A percentile compares a stretch with the other conserved stretches of the same genome.
phyloP scores from a whole-genome alignment of 768 basidiomycete genomes.

The Rhodotorula kratochvilovae region DNA sequence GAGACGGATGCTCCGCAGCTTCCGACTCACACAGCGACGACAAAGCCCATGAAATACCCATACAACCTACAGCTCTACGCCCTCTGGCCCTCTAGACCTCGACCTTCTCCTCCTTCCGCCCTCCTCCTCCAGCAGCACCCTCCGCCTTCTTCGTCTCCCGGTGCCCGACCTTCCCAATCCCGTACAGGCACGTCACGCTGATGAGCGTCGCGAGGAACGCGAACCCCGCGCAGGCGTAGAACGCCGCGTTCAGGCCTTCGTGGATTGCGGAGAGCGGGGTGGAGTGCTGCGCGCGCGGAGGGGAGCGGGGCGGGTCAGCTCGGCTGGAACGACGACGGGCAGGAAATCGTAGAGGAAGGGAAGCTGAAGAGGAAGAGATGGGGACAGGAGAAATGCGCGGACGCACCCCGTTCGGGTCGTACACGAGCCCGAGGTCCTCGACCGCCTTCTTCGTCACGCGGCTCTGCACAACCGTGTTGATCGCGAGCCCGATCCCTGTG shows the following conservation, averaged over 20 bases:
- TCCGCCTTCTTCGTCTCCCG: not conserved
- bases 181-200: not conserved
- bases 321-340: too few species aligned
- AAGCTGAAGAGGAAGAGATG: too few species aligned
- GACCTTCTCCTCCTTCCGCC: not conserved
- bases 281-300: not conserved
- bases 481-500: constrained; percentile 9
- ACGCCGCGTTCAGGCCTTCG: constrained; percentile 4
- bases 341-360: too few species aligned
- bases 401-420: constrained; percentile 16
- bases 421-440: constrained; percentile 3
- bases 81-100: too few species aligned
- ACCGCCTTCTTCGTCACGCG: not conserved
- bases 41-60: too few species aligned
- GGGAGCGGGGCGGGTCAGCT: not conserved
- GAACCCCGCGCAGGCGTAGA: constrained; percentile 13
- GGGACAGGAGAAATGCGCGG: too few species aligned
- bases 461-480: constrained; percentile 25
- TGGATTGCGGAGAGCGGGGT: constrained; percentile 4
- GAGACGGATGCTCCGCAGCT: too few species aligned
- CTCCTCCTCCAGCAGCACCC: too few species aligned
- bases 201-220: constrained; percentile 5
- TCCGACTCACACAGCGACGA: too few species aligned
- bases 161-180: constrained; percentile 20
- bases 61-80: too few species aligned